Base-by-base conservation (phyloP, 1,284 basidiomycete species). In the Cryptococcus sp. region DNA sequence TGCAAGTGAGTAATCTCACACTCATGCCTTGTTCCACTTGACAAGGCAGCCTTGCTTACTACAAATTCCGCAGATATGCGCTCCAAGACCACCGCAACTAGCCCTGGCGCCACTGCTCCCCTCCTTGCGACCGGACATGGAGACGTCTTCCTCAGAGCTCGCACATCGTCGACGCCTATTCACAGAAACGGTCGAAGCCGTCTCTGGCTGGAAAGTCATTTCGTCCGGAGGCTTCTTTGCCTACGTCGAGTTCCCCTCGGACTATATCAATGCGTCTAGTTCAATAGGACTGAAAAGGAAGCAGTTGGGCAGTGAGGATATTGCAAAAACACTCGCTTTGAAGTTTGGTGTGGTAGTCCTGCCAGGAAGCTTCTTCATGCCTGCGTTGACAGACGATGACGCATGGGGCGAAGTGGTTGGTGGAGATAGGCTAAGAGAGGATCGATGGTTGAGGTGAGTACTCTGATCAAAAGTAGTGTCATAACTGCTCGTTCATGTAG, bases 201-300 rank as follows among this genome's bases (percentile, higher is more conserved):
- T 63, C 80, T 83, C 7, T 44, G 74, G 77, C 2, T 90, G 89
- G 89, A 75, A 67, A n/a, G 80, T 89, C 41, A 84, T 84, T 5
- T 82, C 84, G 1, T 84, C 84, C 45, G 88, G 89, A 2, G 88
- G 84, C 0, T 91, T 86, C 74, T 91, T 85, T 64, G 87, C 88
- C 2, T 90, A 88, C 67, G 87, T 91, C 54, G 78, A 80, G 50
- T 89, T 90, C 66, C 89, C 89, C 0, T 38, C 26, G 7, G 63
- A 55, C 0, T 91, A 86, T 70, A 51, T 63, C 10, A 76, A 77
- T 2, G 68, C 81, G 6, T 74, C 77, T 19, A 81, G 84, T 17
- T 78, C 81, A 25, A 76, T 91, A 25, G 88, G 85, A 6, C 70
- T 79, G 62, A 83, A 87, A 59, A 26, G 79, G 76, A 64, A 63